phyloP scores from a whole-genome alignment of 805 yeast species.

The Scheffersomyces lignosus region DNA sequence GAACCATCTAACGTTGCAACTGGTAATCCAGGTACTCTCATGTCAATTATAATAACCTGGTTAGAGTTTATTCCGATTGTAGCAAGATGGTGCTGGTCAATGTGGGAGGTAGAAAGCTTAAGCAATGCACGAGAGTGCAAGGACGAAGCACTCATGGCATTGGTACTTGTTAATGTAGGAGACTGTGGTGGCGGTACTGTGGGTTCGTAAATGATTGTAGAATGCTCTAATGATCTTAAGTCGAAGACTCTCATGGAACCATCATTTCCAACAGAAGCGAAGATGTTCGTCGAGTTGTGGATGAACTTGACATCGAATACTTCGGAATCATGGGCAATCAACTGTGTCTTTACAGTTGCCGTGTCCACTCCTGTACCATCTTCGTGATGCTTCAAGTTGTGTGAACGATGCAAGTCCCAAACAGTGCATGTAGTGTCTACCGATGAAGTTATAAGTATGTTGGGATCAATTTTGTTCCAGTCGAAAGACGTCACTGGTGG shows the following conservation, averaged over 20 bases:
- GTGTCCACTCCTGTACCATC: constrained; percentile 32
- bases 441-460: constrained; percentile 74
- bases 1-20: constrained; percentile 63
- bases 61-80: constrained; percentile 73
- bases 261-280: constrained; percentile 93
- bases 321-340: constrained; percentile 95
- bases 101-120: constrained; percentile 73
- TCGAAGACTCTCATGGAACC: constrained; percentile 94
- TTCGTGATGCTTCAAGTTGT: constrained; percentile 3
- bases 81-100: constrained; percentile 81
- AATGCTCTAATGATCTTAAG: constrained; percentile 82
- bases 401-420: constrained; percentile 70
- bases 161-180: constrained; percentile 5
- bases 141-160: constrained; percentile 2
- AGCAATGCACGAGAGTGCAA: constrained; percentile 58
- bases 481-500: constrained; percentile 95
- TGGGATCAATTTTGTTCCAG: constrained; percentile 78
- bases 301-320: constrained; percentile 90
- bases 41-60: constrained; percentile 69
- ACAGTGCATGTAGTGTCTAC: constrained; percentile 97
- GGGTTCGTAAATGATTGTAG: constrained; percentile 94
- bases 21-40: constrained; percentile 87
- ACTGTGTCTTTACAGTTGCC: constrained; percentile 79
- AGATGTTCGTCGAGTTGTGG: constrained; percentile 69
- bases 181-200: constrained; percentile 10